Base-by-base conservation (phyloP, 192 early-diverging fungal species). In the Backusella westeae region DNA sequence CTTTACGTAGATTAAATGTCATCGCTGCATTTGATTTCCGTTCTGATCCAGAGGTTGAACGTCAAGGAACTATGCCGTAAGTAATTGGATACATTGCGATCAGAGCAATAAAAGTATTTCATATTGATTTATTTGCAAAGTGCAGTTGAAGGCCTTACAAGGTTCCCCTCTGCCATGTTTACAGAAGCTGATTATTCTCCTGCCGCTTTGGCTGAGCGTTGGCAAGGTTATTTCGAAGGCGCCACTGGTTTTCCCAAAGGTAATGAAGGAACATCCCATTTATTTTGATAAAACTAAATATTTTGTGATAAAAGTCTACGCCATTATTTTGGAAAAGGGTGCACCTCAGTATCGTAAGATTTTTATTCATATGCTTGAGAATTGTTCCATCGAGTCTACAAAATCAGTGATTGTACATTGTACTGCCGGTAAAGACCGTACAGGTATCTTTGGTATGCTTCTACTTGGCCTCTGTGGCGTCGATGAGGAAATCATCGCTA, bases 341-440 rank as follows among this genome's bases (percentile, higher is more conserved):
- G 72, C 73, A 10, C 72, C 81, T 66, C 76, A 78, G 26, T 87
- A 83, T 35, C 76, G 80, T 21, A 79, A 78, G 7, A 82, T 90
- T 26, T 80, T 88, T 69, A 34, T 80, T n/a, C 85, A 87, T 72
- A 76, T 88, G 56, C 73, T 88, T 34, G 73, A 82, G 6, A 76
- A 88, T 44, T 81, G 70, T 53, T 79, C 78, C 8, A 53, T 21
- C 23, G 12, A 44, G 14, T 70, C 78, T 26, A 79, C 67, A 38
- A 53, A 79, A 15, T 85, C 86, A 1, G 80, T 91, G n/a, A 81
- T 93, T 69, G 80, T 92, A 8, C 91, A 92, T 73, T 92, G 91
- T 75, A 92, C 90, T 6, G 91, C 91, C 14, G 91, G 91, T 19
- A 92, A 92, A 77, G 91, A 92, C 70, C 77, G 91, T 39, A 92